Conservation (phyloP, 768 basidiomycete species). For the Phylloporus sp. region DNA sequence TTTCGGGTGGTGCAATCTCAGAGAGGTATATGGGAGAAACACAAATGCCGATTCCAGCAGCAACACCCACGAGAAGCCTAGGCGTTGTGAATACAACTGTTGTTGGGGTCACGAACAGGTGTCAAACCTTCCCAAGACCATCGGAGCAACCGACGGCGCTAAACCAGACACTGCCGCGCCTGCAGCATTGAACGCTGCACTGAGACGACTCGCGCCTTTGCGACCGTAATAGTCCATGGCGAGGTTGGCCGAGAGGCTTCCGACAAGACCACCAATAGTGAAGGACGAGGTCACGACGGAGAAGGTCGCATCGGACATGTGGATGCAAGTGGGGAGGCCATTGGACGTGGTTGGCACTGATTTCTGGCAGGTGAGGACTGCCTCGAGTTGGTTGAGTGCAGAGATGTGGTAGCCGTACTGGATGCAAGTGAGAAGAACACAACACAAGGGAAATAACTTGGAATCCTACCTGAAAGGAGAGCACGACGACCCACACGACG, state of each 20-base stretch:
- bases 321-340: constrained; percentile 69
- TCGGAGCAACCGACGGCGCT: constrained; percentile 49
- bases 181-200: constrained; percentile 48
- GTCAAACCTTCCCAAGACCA: constrained; percentile 67
- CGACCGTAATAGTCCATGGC: constrained; percentile 72
- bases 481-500: constrained; percentile 63
- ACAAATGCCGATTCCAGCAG: constrained; percentile 69
- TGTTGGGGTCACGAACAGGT: not conserved
- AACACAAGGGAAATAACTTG: not conserved
- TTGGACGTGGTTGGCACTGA: constrained; percentile 16
- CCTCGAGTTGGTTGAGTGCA: constrained; percentile 84
- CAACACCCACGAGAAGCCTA: constrained; percentile 66
- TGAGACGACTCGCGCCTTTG: constrained; percentile 59
- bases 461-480: constrained; percentile 48
- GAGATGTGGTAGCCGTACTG: constrained; percentile 94
- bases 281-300: constrained; percentile 82
- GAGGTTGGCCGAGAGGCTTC: constrained; percentile 64
- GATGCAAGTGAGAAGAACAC: not conserved
- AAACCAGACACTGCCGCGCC: constrained; percentile 68
- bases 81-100: not conserved
- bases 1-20: constrained; percentile 75
- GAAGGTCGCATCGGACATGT: constrained; percentile 73
- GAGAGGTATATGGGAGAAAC: constrained; percentile 84
- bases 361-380: constrained; percentile 66
- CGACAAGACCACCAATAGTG: constrained; percentile 82